phyloP scores from a whole-genome alignment of 2,329 filamentous ascomycete species.

The Colletotrichum agaves region DNA sequence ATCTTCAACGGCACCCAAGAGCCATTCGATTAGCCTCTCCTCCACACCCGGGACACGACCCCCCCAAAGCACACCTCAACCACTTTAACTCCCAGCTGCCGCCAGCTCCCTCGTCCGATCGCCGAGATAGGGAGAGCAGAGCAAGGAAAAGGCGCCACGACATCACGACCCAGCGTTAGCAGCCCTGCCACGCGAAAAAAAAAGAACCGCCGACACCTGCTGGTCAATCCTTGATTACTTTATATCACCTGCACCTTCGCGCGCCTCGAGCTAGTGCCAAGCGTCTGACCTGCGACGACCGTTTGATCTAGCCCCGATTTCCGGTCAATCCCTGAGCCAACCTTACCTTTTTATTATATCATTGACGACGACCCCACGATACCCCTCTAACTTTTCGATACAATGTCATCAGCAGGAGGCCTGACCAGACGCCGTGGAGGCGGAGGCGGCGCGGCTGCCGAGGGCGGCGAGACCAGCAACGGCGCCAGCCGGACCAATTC shows the following conservation, averaged over 20 bases:
- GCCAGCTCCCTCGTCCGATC: constrained; percentile 33
- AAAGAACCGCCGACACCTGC: not conserved
- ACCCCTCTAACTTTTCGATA: constrained; percentile 24
- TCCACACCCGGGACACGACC: not conserved
- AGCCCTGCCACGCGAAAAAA: constrained; percentile 1
- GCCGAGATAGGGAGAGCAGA: constrained; percentile 36
- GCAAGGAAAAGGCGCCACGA: constrained; percentile 23
- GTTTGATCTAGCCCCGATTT: constrained; percentile 22
- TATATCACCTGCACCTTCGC: constrained; percentile 12
- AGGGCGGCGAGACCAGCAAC: constrained; percentile 65
- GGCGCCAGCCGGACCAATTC: constrained; percentile 68
- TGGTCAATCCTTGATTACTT: not conserved
- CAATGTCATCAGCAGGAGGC: constrained; percentile 47
- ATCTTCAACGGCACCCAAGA: constrained; percentile 11
- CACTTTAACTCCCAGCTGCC: constrained; percentile 13
- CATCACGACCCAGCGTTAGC: constrained; percentile 30
- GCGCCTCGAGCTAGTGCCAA: constrained; percentile 19
- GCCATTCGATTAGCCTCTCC: constrained; percentile 1
- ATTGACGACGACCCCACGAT: constrained; percentile 29
- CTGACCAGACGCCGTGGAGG: constrained; percentile 74
- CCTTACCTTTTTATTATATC: constrained; percentile 10
- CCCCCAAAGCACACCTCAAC: constrained; percentile 14
- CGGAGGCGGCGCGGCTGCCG: constrained; percentile 70
- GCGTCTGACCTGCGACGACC: constrained; percentile 26
- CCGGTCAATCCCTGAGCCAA: constrained; percentile 16